A percentile compares a stretch with the other conserved stretches of the same genome.
Conservation (phyloP, 2,329 filamentous ascomycete genomes). For the Aspergillus sp. region DNA sequence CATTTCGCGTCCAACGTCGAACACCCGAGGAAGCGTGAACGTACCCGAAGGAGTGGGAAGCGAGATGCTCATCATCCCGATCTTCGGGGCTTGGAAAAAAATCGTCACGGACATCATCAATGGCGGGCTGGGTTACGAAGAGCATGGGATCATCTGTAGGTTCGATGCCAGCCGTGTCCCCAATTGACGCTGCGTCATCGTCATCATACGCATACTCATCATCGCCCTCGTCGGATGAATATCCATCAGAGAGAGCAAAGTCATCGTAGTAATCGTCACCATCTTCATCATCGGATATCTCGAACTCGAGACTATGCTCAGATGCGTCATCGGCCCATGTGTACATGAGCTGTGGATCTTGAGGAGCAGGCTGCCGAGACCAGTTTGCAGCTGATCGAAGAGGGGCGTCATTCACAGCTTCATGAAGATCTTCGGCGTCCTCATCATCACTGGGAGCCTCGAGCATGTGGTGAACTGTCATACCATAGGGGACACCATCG, state of each 20-base stretch:
- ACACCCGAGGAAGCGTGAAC: constrained; percentile 90
- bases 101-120: constrained; percentile 79
- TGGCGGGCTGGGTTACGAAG: constrained; percentile 84
- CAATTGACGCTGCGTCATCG: constrained; percentile 56
- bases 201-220: constrained; percentile 55
- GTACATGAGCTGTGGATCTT: constrained; percentile 35
- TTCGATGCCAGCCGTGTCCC: constrained; percentile 77
- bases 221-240: constrained; percentile 55
- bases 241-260: constrained; percentile 46
- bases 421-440: constrained; percentile 39
- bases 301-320: constrained; percentile 45
- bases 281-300: constrained; percentile 57
- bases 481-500: constrained; percentile 80
- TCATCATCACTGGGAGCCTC: constrained; percentile 63
- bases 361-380: constrained; percentile 22
- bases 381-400: constrained; percentile 49
- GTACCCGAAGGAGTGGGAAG: constrained; percentile 76
- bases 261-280: constrained; percentile 45
- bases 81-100: constrained; percentile 80
- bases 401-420: constrained; percentile 31
- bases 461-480: constrained; percentile 97
- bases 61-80: constrained; percentile 76
- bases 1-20: constrained; percentile 68
- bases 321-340: constrained; percentile 40
- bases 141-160: constrained; percentile 74